These are phyloP conservation scores for Yarrowia phangngaensis DNA, from an alignment of 805 yeast genomes.

Conservation along the genomic window DNA sequence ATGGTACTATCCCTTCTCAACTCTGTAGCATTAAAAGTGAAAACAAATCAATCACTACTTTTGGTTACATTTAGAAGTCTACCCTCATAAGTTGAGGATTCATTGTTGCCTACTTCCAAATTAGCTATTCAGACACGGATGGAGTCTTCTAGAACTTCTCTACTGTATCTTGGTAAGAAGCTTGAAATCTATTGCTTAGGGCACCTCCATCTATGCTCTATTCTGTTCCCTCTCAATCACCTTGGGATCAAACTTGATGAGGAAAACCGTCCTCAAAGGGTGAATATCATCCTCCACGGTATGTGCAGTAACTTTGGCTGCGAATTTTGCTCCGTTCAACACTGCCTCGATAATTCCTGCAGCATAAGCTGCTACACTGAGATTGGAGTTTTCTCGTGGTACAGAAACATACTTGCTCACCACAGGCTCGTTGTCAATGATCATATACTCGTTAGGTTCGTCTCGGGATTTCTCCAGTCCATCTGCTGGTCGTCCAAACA, in stretches of 20 bases:
- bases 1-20: too few species aligned
- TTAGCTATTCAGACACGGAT: too few species aligned
- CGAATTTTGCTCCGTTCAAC: conserved; percentile 66
- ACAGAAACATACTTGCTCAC: conserved; percentile 68
- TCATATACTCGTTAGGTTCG: conserved; percentile 68
- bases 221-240: conserved; percentile 31
- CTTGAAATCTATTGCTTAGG: too few species aligned
- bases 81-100: too few species aligned
- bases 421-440: conserved; percentile 69
- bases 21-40: too few species aligned
- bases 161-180: too few species aligned
- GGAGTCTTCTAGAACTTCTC: too few species aligned
- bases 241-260: conserved; percentile 58
- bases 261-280: conserved; percentile 69
- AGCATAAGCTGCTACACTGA: conserved; percentile 76
- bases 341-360: conserved; percentile 87
- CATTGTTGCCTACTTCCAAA: too few species aligned
- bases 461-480: conserved; percentile 70
- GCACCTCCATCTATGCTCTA: not conserved
- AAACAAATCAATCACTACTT: too few species aligned
- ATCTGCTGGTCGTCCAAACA: conserved; percentile 73
- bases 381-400: conserved; percentile 72
- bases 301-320: conserved; percentile 79
- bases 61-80: too few species aligned
- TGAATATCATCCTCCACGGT: conserved; percentile 56